These are phyloP conservation scores for Gnomoniopsis smithogilvyi DNA, from an alignment of 2,329 filamentous ascomycete genomes.

Conservation along the genomic window DNA sequence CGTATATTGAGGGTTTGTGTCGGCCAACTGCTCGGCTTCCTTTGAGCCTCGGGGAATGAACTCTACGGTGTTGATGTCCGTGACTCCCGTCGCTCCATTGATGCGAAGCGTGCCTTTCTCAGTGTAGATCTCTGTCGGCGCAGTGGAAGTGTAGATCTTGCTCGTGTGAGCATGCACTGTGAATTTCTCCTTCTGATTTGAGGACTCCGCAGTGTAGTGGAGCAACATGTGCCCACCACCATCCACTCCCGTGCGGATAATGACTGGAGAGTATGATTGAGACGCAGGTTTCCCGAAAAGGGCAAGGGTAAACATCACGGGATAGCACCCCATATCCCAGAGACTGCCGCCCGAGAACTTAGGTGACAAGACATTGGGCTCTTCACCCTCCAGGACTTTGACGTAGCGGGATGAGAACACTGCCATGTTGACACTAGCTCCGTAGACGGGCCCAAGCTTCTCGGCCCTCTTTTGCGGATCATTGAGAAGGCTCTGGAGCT, in stretches of 20 bases:
- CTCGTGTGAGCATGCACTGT: conserved; percentile 17
- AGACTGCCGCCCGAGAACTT: conserved; percentile 14
- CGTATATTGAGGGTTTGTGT: conserved; percentile 12
- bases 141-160: conserved; percentile 19
- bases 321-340: conserved; percentile 19
- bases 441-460: conserved; percentile 13
- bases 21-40: conserved; percentile 13
- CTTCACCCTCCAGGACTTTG: conserved; percentile 14
- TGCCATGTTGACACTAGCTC: conserved; percentile 15
- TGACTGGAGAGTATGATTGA: conserved; percentile 12
- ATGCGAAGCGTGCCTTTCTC: conserved; percentile 15
- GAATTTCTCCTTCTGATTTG: conserved; percentile 15
- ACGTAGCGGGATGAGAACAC: conserved; percentile 12
- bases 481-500: conserved; percentile 10
- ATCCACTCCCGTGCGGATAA: conserved; percentile 16
- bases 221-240: conserved; percentile 15
- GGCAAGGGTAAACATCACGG: conserved; percentile 11
- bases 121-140: conserved; percentile 17
- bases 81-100: conserved; percentile 14
- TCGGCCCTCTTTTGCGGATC: conserved; percentile 7
- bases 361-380: conserved; percentile 17
- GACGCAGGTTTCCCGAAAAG: conserved; percentile 15
- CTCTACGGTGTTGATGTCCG: conserved; percentile 16
- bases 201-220: conserved; percentile 6
- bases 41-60: conserved; percentile 11